Base-by-base conservation (phyloP, 768 basidiomycete species). In the Serendipita vermifera region DNA sequence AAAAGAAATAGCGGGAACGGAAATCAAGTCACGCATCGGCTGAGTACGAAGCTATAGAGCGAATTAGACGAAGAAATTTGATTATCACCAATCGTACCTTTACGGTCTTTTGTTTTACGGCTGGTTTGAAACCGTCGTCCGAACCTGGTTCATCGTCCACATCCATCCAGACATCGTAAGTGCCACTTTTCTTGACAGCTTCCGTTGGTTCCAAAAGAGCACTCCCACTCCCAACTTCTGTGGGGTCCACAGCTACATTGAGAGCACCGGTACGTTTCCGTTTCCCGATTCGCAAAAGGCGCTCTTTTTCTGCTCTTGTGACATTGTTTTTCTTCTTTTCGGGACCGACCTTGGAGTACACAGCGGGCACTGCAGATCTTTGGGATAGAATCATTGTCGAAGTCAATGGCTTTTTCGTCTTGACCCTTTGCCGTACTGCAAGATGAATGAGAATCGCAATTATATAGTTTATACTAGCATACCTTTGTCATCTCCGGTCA, bases 311-410 rank as follows among this genome's bases (percentile, higher is more conserved):
- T 55, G 81, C 81, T 2, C 73, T 65, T 3, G 57, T 65, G 1
- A 65, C 55, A 9, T 72, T 63, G 57, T 66, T 63, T 39, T 63
- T 57, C 27, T 60, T 31, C 31, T 58, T 58, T 7, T 70, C 60
- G 20, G 59, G 62, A 2, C 66, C 57, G 14, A 79, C 80, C 22
- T 51, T 51, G n/a, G 88, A 85, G 57, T 76, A 70, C 31, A 93
- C 78, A 0, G 91, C 86, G 13, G 91, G 87, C 11, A 94, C 77
- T 3, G 92, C 91, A 1, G 91, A 93, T 17, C 91, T 83, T 64
- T 91, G 81, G 0, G 81, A 69, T 14, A 96, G 79, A 31, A 94
- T 85, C 73, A 85, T 85, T 1, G 83, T 71, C 0, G 88, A 87
- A 17, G 75, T 82, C 9, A 87, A 82, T 64, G 3, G 55, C 54